A percentile compares a stretch with the other conserved stretches of the same genome.
phyloP scores from a whole-genome alignment of 176 grass and related monocot species.

The Paspalum notatum region DNA sequence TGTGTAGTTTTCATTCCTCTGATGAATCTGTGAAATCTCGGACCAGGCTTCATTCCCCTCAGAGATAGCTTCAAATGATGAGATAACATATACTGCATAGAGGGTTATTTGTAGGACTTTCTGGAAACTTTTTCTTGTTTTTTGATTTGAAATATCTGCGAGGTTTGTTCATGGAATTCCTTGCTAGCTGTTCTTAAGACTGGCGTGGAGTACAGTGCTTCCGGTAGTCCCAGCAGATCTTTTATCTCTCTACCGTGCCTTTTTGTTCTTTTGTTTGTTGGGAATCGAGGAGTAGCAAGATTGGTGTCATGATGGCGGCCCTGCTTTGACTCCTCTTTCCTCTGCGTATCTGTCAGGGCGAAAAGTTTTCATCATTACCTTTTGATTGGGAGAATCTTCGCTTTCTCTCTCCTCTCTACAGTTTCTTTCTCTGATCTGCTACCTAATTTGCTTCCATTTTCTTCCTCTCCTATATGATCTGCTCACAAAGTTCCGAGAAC shows the following conservation, averaged over 20 bases:
- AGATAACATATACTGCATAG: not conserved
- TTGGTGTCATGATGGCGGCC: slow-evolving; percentile 77
- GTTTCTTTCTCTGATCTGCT: not conserved
- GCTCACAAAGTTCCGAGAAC: not conserved
- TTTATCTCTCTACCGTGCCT: slow-evolving; percentile 22
- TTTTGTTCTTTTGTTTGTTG: slow-evolving; percentile 37
- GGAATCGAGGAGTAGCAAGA: slow-evolving; percentile 38
- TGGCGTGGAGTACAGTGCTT: not conserved
- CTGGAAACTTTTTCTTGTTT: not conserved
- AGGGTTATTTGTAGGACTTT: not conserved
- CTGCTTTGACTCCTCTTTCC: slow-evolving; percentile 51
- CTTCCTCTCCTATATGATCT: not conserved
- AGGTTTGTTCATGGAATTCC: not conserved
- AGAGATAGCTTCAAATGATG: slow-evolving; percentile 65
- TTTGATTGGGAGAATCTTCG: slow-evolving; percentile 54
- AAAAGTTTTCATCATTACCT: slow-evolving; percentile 76
- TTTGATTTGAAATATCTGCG: slow-evolving; percentile 1
- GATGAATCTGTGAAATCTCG: slow-evolving; percentile 55
- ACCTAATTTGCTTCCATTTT: not conserved
- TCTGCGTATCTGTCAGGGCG: slow-evolving; percentile 48
- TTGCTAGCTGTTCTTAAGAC: not conserved
- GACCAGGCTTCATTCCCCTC: slow-evolving; percentile 99
- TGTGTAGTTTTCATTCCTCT: slow-evolving; percentile 1
- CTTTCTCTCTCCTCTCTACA: slow-evolving; percentile 40
- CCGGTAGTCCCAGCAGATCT: not conserved